Base-by-base conservation (phyloP, 345 rosid species). In the Bruguiera sexangula region DNA sequence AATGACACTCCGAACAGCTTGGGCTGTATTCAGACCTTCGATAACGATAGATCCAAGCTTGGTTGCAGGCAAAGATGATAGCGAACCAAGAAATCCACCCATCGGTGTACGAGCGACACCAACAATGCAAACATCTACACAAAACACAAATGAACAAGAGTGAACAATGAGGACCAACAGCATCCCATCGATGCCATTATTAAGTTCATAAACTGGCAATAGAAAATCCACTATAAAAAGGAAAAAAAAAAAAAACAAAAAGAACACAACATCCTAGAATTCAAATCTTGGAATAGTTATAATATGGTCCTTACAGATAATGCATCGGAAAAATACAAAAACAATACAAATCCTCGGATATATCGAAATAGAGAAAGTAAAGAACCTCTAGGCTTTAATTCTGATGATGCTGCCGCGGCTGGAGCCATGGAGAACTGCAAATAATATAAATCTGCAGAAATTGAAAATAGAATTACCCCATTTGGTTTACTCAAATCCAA, bases 71-170 rank as follows among this genome's bases (percentile, higher is more conserved):
- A 96, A 65, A 59, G 96, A 87, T 32, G 98, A 92, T 20, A 96
- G 78, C 62, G 88, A 71, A 52, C 99, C 99, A 52, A 92, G 94
- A 76, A 96, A 92, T 64, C 88, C 97, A 73, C 98, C 98, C 91
- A 96, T 85, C 1, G 99, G 99, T 0, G 99, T 92, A 5, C 98
- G 91, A 18, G 99, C 98, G 76, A 90, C 94, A 69, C 99, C 99
- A 16, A 95, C 98, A 50, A 95, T 81, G 80, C 99, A 95, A 68
- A 95, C 99, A 88, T 95, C 99, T 92, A 79, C 36, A 34, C 21
- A 72, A 72, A 72, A 54, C 2, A 10, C 43, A 65, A 73, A 75
- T 61, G 65, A 68, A 30, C 48, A 65, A 9, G 31, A 50, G 53
- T 76, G 19, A 61, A 67, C 6, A 62, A 27, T 67, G 36, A 20